Conservation (phyloP, 768 basidiomycete genomes). For the Punctularia strigosozonata region DNA sequence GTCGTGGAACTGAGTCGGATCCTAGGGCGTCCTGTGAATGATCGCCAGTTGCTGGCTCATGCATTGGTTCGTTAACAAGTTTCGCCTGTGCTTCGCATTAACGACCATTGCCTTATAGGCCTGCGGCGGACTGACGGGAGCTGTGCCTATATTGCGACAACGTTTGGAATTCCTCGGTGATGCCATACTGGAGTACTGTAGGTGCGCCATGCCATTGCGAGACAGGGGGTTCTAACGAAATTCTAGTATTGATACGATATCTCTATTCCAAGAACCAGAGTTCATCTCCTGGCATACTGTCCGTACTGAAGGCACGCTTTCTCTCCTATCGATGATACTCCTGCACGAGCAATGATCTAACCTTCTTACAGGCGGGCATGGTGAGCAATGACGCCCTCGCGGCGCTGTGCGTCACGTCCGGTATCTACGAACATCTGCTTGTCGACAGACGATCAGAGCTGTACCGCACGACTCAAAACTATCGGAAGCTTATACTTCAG, state of each 20-base stretch:
- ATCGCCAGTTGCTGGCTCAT: slow-evolving; percentile 54
- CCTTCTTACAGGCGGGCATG: slow-evolving; percentile 74
- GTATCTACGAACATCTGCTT: slow-evolving; percentile 50
- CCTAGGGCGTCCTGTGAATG: too few species aligned
- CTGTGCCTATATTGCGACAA: too few species aligned
- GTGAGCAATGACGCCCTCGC: slow-evolving; percentile 73
- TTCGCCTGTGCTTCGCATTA: too few species aligned
- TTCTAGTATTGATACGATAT: slow-evolving; percentile 59
- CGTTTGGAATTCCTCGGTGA: slow-evolving; percentile 81
- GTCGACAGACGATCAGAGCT: slow-evolving; percentile 46
- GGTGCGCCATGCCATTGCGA: slow-evolving; percentile 17
- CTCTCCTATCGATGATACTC: not conserved
- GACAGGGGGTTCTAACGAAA: too few species aligned
- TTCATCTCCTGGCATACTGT: slow-evolving; percentile 66
- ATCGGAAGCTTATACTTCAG: slow-evolving; percentile 33
- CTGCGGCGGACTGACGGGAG: too few species aligned
- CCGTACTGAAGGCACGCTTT: slow-evolving; percentile 54
- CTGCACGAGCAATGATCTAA: too few species aligned
- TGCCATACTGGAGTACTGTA: slow-evolving; percentile 75
- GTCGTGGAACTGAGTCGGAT: too few species aligned
- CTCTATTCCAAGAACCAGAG: slow-evolving; percentile 53
- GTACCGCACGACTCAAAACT: slow-evolving; percentile 37
- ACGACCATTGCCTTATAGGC: too few species aligned
- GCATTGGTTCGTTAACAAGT: slow-evolving; percentile 63
- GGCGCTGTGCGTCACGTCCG: slow-evolving; percentile 60